Evolutionary conservation across 805 yeast genomes (phyloP), one percentile per base, ranked within the genome.

Genomic region (Lachancea thermotolerans): DNA sequence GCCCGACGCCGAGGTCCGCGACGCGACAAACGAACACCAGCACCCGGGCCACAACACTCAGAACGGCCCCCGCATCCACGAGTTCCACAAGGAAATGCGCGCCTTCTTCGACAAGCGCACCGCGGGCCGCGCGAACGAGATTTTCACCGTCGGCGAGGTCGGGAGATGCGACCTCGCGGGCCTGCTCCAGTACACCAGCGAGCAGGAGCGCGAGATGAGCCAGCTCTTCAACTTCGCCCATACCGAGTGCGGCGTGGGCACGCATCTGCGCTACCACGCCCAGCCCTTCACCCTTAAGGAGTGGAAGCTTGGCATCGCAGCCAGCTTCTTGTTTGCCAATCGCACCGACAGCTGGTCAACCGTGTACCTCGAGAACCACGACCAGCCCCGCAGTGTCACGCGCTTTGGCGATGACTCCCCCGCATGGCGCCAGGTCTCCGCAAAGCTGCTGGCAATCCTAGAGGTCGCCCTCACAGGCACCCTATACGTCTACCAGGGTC

Each of bases 321-420:
- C 45, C n/a, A 67, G 67, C 56, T 58, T 66, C 46, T 58, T 55
- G 8, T 72, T 73, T 51, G 65, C 70, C 46, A 70, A 72, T 38
- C 71, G 65, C 18, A 69, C 76, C 15, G 81, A 77, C 53, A 79
- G 78, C 15, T 77, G 82, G 82, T 60, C 76, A 31, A 74, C 82
- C n/a, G 69, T 70, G 15, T 77, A 71, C 60, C 56, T 71, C 45
- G 82, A 78, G 57, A 78, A 78, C 57, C 82, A 78, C 56, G 82
- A 78, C 62, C 81, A 74, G 56, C 73, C 81, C 9, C 67, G 81
- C 55, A 64, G 72, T 29, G 70, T 75, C 35, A 62, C 78, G n/a
- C 67, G 81, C 51, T 75, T 74, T 55, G 79, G 78, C 37, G 67
- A 68, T 57, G 71, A 67, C 39, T 59, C 67, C 2, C 58, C 58